Evolutionary conservation across 176 grass and related monocot species (phyloP).

Genomic region (bread wheat (Triticum aestivum)): IWGSC_CS_RefSeq_v2.1 NC_057810.1:113496567-113497066

Average conservation of each 20-base stretch:
- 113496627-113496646: neutral
- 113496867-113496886: conserved; percentile 93
- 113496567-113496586: conserved; percentile 64
- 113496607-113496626: neutral
- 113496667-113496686: conserved; percentile 97
- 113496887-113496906: conserved; percentile 88
- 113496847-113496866: conserved; percentile 20
- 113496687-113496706: conserved; percentile 91
- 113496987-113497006: conserved; percentile 94
- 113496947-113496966: conserved; percentile 97
- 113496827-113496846: conserved; percentile 7
- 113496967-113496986: conserved; percentile 86
- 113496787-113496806: conserved; percentile 33
- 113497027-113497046: conserved; percentile 97
- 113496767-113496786: conserved; percentile 80
- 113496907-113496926: conserved; percentile 99
- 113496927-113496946: conserved; percentile 93
- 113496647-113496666: too few species aligned
- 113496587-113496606: too few species aligned
- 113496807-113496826: conserved; percentile 71
- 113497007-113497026: conserved; percentile 95
- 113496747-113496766: conserved; percentile 61
- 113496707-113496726: conserved; percentile 79
- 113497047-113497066: conserved; percentile 99
- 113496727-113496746: conserved; percentile 99